Base-by-base conservation (phyloP, 2,329 filamentous ascomycete genomes). In the Colletotrichum plurivorum region DNA sequence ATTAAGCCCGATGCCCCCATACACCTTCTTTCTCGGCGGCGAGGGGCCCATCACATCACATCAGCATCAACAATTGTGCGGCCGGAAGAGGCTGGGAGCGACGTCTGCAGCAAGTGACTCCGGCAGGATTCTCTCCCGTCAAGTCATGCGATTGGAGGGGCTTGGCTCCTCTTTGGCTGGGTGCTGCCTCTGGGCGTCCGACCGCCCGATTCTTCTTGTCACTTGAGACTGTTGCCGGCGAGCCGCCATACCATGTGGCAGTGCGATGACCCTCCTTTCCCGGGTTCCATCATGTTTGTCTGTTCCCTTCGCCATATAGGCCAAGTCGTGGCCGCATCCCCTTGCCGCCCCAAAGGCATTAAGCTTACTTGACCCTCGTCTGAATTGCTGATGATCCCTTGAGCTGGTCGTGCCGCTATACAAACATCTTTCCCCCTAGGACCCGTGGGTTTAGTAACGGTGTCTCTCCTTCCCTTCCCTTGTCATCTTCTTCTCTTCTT, bases 401-500 rank as follows among this genome's bases (percentile, higher is more conserved):
- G 43, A 46, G 43, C 45, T 66, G 54, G 55, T 66, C 55, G 27
- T 69, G 10, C 61, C 45, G 41, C 62, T 60, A 60, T 55, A 66
- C 66, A 69, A 59, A 65, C 61, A 52, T 66, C 66, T 60, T 36
- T 31, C 41, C 55, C 61, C 66, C 66, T 69, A 60, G 62, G 62
- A 59, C 67, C 70, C 67, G 62, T 62, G 67, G 70, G 70, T 59
- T 67, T 66, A 59, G 67, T 67, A 66, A 67, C 67, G 70, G 70
- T 63, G 70, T 70, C 70, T 63, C 67, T 71, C 70, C 52, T 62
- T 61, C 51, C 49, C 46, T 63, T 63, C 63, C 27, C 63, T 67
- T 67, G 49, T 49, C 58, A 56, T 67, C 62, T 15, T 58, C 36
- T 27, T 43, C 15, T 53, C 41, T 64, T 68, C 27, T 36, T 25